Conservation (phyloP, 768 basidiomycete species). For the Amanita fuliginea region DNA sequence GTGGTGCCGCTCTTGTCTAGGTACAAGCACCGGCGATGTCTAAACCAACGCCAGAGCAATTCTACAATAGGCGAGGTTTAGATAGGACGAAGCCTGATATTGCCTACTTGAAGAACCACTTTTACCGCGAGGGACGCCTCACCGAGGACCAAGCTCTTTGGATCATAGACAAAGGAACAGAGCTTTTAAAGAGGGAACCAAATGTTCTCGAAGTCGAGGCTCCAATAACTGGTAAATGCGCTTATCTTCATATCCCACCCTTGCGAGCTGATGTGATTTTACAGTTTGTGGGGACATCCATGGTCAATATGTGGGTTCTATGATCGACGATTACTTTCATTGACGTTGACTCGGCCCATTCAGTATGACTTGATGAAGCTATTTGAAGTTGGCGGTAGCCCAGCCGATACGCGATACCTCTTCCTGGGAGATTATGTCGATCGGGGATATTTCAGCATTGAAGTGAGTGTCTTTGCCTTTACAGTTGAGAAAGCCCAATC, state of each 20-base stretch:
- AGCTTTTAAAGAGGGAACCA: conserved; percentile 71
- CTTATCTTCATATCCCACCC: conserved; percentile 5
- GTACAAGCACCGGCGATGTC: conserved; percentile 97
- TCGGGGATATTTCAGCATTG: conserved; percentile 89
- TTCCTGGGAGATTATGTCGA: conserved; percentile 93
- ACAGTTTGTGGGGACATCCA: conserved; percentile 98
- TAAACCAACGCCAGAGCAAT: conserved; percentile 87
- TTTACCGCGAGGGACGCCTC: conserved; percentile 90
- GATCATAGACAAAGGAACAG: conserved; percentile 84
- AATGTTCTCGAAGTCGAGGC: conserved; percentile 94
- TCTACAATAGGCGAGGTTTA: conserved; percentile 61
- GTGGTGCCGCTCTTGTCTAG: conserved; percentile 24
- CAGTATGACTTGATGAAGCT: conserved; percentile 94
- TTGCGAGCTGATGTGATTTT: conserved; percentile 1
- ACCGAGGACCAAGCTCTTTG: conserved; percentile 93
- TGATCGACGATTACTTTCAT: conserved; percentile 4
- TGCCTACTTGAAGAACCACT: conserved; percentile 97
- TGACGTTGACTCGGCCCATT: conserved; percentile 6
- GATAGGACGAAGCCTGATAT: conserved; percentile 90
- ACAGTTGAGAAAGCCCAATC: conserved; percentile 2
- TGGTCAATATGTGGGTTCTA: conserved; percentile 85
- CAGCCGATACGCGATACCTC: conserved; percentile 87
- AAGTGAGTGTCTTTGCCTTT: conserved; percentile 33
- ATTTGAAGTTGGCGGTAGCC: conserved; percentile 89
- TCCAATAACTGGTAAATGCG: conserved; percentile 79